Percentiles rank a stretch among this genome's conserved stretches.
phyloP scores from a whole-genome alignment of 192 early-diverging fungal genomes.

The Pilaira anomala region DNA sequence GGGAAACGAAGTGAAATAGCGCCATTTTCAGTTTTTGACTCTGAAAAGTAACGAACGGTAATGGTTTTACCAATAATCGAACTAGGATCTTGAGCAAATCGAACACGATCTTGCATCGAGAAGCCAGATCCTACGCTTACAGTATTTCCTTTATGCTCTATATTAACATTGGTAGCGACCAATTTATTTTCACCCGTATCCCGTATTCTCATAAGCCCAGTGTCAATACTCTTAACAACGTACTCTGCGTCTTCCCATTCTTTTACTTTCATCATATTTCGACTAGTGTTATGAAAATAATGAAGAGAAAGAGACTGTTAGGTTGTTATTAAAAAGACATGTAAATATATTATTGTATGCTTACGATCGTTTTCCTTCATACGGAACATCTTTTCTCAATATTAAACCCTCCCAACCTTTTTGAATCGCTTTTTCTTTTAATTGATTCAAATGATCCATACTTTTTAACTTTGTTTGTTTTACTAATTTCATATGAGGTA shows the following conservation, averaged over 20 bases:
- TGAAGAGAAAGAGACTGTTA: not conserved
- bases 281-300: conserved; percentile 22
- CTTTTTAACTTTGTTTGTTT: conserved; percentile 28
- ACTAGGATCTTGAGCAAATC: conserved; percentile 41
- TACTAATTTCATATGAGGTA: conserved; percentile 14
- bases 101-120: conserved; percentile 38
- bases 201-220: conserved; percentile 43
- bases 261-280: conserved; percentile 51
- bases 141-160: conserved; percentile 45
- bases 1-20: conserved; percentile 47
- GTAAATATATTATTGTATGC: not conserved
- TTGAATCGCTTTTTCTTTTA: conserved; percentile 20
- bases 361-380: conserved; percentile 54
- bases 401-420: conserved; percentile 58
- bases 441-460: conserved; percentile 33
- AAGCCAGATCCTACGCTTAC: conserved; percentile 57
- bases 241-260: conserved; percentile 54
- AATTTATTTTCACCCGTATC: conserved; percentile 32
- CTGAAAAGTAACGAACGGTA: conserved; percentile 53
- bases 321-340: not conserved
- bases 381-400: conserved; percentile 43
- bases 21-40: conserved; percentile 29
- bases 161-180: conserved; percentile 41
- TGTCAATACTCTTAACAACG: conserved; percentile 38
- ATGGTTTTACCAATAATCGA: conserved; percentile 49